Evolutionary conservation across 495 filamentous ascomycete species (phyloP).

Genomic region (Neurospora cerealis): DNA sequence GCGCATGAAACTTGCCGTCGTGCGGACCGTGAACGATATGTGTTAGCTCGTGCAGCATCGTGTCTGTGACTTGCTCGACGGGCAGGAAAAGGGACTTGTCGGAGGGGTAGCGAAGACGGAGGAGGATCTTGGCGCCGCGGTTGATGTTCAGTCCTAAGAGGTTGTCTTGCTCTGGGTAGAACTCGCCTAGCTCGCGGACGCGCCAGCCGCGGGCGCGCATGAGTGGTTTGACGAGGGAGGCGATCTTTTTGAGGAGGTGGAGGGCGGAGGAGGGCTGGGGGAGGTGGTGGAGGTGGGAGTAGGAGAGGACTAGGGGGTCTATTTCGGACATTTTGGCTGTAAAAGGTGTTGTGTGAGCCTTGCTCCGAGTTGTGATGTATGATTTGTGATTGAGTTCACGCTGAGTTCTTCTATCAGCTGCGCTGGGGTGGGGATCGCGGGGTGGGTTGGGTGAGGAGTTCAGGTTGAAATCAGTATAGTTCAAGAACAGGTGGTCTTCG

Average conservation of each 20-base stretch:
- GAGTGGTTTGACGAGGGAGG: constrained; percentile 87
- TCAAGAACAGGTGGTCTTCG: not conserved
- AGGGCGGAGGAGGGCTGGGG: constrained; percentile 73
- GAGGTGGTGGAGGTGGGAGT: constrained; percentile 65
- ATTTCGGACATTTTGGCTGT: constrained; percentile 46
- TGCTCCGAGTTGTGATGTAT: not conserved
- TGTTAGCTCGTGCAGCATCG: constrained; percentile 93
- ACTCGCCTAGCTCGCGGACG: constrained; percentile 73
- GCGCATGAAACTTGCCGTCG: constrained; percentile 66
- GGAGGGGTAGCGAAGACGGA: constrained; percentile 69
- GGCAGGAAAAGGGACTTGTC: constrained; percentile 74
- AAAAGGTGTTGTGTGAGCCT: not conserved
- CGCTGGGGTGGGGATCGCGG: not conserved
- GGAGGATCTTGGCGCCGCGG: constrained; percentile 63
- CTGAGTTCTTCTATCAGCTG: not conserved
- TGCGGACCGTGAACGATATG: constrained; percentile 82
- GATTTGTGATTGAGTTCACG: not conserved
- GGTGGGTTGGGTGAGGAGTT: not conserved
- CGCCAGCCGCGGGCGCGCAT: constrained; percentile 81
- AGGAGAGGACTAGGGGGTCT: constrained; percentile 64
- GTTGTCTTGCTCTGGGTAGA: constrained; percentile 65
- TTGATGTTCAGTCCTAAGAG: constrained; percentile 78
- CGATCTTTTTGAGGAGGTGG: constrained; percentile 67
- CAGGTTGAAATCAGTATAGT: not conserved
- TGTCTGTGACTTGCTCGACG: constrained; percentile 71